phyloP scores from a whole-genome alignment of 441 rosid genomes.

The Aleurites moluccanus region DNA sequence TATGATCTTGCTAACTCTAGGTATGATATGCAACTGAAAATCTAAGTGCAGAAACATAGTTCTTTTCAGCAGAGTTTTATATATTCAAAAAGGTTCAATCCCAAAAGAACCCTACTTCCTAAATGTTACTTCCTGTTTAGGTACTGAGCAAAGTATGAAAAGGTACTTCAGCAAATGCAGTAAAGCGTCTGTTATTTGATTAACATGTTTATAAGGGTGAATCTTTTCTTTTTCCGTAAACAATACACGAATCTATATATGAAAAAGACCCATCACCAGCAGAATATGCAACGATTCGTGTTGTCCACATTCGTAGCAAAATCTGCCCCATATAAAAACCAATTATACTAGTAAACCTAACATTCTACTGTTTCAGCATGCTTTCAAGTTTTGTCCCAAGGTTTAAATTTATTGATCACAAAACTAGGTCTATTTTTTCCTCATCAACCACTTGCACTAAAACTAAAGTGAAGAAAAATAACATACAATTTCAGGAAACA shows the following conservation, averaged over 20 bases:
- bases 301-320: background rate
- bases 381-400: background rate
- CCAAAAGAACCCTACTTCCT: background rate
- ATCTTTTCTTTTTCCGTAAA: background rate
- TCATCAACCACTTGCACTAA: background rate
- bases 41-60: background rate
- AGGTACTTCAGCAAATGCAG: background rate
- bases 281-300: background rate
- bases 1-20: constrained; percentile 15
- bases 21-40: background rate
- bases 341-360: background rate
- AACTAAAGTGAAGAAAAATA: background rate
- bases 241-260: background rate
- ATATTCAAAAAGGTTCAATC: background rate
- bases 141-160: background rate
- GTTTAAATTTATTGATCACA: background rate
- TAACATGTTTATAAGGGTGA: background rate
- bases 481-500: background rate
- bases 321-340: constrained; percentile 4
- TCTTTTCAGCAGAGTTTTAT: background rate
- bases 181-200: background rate
- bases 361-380: background rate
- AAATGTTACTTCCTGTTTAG: background rate
- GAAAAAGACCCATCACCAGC: background rate
- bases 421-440: background rate